Base-by-base conservation (phyloP, 495 filamentous ascomycete genomes). In the Hypoxylon rickii region DNA sequence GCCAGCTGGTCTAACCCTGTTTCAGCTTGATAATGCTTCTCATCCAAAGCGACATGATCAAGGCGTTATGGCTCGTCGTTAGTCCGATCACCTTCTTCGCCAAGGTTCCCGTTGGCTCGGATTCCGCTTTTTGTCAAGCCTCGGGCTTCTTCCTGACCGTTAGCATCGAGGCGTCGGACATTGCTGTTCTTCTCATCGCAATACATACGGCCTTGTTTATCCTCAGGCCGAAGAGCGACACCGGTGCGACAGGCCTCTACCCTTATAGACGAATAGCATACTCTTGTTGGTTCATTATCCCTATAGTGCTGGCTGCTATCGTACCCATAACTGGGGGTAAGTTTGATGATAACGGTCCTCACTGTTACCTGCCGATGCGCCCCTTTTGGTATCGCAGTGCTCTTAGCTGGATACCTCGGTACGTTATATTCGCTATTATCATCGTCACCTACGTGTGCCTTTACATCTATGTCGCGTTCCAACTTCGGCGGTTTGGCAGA, bases 371-470 rank as follows among this genome's bases (percentile, higher is more conserved):
- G 8, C 86, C 88, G 7, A 72, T 82, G 10, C 73, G 80, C 17
- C 76, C 76, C n/a, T 71, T 75, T 29, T 89, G 85, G 86, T 86
- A 83, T 56, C 78, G 84, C 29, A 72, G 86, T 22, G 82, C 79
- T 2, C 73, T 91, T 22, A 79, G 79, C 40, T 92, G 88, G 88
- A 75, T 85, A 12, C 88, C 88, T 22, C 78, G 88, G 21, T 92
- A 91, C 53, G 44, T 88, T 18, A 84, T 91, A 22, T 80, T 85
- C 58, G 67, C 75, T 26, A 73, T 77, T 34, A 83, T 89, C 49
- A 59, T 88, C 8, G 61, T 73, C 41, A 81, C 89, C 7, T 89
- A 89, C 53, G 69, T 79, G 18, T 76, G 79, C 1, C 84, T 91
- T 21, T 89, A 90, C 63, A 63, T 84, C n/a, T 86, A 89, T 56